Evolutionary conservation across 441 rosid genomes (phyloP).

Genomic region (Brassica hybrid): DNA sequence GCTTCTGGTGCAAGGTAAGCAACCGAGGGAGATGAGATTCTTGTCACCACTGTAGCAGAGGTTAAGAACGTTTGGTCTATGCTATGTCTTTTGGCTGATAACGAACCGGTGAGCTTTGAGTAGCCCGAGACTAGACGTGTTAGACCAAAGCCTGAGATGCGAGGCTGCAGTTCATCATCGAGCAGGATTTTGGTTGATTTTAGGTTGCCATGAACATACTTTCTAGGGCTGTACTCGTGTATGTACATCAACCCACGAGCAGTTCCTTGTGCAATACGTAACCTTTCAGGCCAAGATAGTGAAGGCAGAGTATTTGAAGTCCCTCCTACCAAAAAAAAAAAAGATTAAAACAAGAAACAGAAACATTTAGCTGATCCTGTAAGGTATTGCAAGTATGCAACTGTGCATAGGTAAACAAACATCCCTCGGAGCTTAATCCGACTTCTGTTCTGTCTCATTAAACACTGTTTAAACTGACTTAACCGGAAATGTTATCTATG

Average conservation of each 20-base stretch:
- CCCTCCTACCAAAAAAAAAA: conserved; percentile 46
- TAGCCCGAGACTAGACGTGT: conserved; percentile 55
- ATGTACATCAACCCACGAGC: conserved; percentile 82
- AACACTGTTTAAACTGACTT: conserved; percentile 5
- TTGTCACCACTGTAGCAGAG: conserved; percentile 50
- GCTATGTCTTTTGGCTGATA: conserved; percentile 49
- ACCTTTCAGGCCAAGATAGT: conserved; percentile 72
- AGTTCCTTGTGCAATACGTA: conserved; percentile 80
- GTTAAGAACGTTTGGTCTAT: conserved; percentile 49
- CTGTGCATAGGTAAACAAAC: neutral
- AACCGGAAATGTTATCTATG: neutral
- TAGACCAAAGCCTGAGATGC: conserved; percentile 76
- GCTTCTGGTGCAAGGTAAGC: conserved; percentile 82
- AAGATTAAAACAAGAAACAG: neutral
- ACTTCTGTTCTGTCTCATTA: conserved; percentile 11
- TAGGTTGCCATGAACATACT: conserved; percentile 76
- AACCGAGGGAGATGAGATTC: conserved; percentile 50
- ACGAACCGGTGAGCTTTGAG: conserved; percentile 42
- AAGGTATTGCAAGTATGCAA: neutral
- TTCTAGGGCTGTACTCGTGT: conserved; percentile 76
- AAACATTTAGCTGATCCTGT: neutral
- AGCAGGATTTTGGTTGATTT: conserved; percentile 82
- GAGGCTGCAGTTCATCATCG: conserved; percentile 75
- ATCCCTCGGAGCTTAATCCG: conserved; percentile 4
- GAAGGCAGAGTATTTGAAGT: conserved; percentile 51